Base-by-base conservation (phyloP, 2,329 filamentous ascomycete species). In the Diaporthe australafricana region DNA sequence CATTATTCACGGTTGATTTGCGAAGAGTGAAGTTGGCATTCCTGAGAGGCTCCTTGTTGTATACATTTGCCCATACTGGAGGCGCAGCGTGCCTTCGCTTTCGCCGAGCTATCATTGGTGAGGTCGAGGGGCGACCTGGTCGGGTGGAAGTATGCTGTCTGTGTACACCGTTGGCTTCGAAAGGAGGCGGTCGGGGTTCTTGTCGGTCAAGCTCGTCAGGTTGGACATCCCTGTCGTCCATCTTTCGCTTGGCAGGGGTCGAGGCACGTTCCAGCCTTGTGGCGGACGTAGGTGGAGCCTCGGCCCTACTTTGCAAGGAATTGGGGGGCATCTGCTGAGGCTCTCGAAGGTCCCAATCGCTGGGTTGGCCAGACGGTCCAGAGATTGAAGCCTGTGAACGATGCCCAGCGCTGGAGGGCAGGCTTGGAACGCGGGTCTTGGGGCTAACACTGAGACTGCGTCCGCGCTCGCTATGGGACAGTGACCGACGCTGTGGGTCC, bases 381-480 rank as follows among this genome's bases (percentile, higher is more conserved):
- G 77, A 77, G 40, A 75, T 74, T 35, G 75, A 73, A 45, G 72
- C 53, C 47, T 72, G 72, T 30, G 72, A 73, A 12, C 75, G 77
- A n/a, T 75, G 77, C 42, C 84, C 83, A 55, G 82, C 77, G 76
- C 80, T 86, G 78, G 81, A 86, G 71, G 83, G 84, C 47, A 89
- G 78, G 75, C 87, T 89, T 48, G 86, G 83, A 20, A 91, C 83
- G 74, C 88, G 86, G 45, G 93, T 94, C 82, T 94, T 95, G 38
- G 94, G 94, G 79, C 93, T 96, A 65, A 96, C 90, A 78, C 93
- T 95, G 68, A 92, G 81, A 79, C 91, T 94, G 63, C 88, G 85
- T 73, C 93, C 93, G 77, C 92, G 88, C 70, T 94, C 92, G 74
- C 87, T 87, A 62, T 87, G 86, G 53, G 87, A 87, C 71, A 87